Evolutionary conservation across 345 rosid species (phyloP), one percentile per base, ranked within the genome.

Genomic region (Salix exigua): DNA sequence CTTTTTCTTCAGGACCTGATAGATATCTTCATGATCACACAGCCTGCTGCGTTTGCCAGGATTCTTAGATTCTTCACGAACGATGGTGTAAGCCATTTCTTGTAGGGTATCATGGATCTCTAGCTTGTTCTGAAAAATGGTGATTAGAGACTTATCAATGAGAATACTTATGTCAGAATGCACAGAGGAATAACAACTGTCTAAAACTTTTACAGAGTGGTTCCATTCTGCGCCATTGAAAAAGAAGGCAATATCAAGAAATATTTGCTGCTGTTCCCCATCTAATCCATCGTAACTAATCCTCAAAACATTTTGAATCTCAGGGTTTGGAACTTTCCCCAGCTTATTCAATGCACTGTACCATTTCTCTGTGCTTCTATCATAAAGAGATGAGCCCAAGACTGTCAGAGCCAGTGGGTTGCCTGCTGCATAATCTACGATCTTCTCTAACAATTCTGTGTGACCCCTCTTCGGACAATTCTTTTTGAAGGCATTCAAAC

Each of bases 61-160:
- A 13, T 73, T 44, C 3, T 70, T 6, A 8, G 76, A 71, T 66
- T 72, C 66, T 35, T 38, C 8, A 4, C 67, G 31, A 1, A 71
- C 67, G 28, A 78, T 66, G 37, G 11, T 51, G 2, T n/a, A n/a
- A 10, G 72, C 80, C 76, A 78, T 78, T 51, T 78, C 72, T 72
- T 72, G 80, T 7, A 77, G 23, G n/a, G 65, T 48, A 66, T 77
- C 66, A 77, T 77, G 80, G 72, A 77, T 71, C 50, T 31, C 40
- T 17, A 78, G 3, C 0, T 17, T 9, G 3, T 17, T 5, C 23
- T 9, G 3, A 12, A 12, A 25, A 23, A 25, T 17, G 1, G 35
- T 71, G 30, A 78, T 14, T 7, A 72, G 72, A 26, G 66, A 66
- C 72, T 65, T 78, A 2, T 71, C 76, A 30, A 25, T 28, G 1